Conservation (phyloP, 73 alveolate species). For the Tetrahymena thermophila region DNA sequence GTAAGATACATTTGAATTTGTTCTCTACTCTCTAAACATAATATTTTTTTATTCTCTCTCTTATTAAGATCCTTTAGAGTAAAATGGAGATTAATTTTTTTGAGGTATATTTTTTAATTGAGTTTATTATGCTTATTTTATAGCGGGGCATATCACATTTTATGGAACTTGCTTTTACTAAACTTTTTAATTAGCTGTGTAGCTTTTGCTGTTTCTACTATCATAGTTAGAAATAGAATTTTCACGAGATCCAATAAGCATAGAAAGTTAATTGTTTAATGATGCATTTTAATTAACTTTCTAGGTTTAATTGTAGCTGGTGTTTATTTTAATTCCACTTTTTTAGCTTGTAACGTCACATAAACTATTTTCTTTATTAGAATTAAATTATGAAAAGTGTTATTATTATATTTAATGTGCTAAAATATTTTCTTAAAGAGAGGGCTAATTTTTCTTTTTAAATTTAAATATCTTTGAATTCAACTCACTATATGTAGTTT, state of each 20-base stretch:
- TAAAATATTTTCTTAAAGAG: neutral
- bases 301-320: neutral
- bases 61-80: neutral
- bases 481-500: neutral
- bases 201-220: neutral
- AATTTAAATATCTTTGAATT: neutral
- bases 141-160: neutral
- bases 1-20: neutral
- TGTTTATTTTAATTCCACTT: neutral
- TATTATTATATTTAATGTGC: neutral
- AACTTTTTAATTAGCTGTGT: neutral
- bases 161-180: neutral
- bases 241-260: neutral
- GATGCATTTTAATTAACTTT: neutral
- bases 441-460: neutral
- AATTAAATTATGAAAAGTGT: neutral
- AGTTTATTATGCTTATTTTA: neutral
- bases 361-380: neutral
- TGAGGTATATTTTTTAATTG: neutral
- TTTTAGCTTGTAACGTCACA: neutral
- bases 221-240: neutral
- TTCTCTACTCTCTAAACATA: neutral
- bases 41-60: neutral
- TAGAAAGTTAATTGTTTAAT: neutral
- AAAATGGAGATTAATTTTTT: neutral